Evolutionary conservation across 140 eudicot genomes (phyloP).

Genomic region (Oenanthe javanica): DNA sequence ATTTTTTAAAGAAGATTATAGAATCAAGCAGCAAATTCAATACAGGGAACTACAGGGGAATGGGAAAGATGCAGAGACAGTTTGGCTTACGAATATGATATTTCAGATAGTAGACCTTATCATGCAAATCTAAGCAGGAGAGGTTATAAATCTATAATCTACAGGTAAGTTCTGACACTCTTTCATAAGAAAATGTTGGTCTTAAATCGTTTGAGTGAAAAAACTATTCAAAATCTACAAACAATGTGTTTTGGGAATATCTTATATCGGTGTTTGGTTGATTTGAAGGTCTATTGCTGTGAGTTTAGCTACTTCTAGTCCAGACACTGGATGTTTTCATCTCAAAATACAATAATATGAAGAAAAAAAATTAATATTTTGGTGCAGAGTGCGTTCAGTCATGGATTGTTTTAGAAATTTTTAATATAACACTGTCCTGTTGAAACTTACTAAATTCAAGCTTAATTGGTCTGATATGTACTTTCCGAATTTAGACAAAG

Average conservation of each 20-base stretch:
- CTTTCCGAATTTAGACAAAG: background rate
- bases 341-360: background rate
- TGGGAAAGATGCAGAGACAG: conserved; percentile 34
- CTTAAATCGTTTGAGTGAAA: background rate
- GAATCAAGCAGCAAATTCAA: background rate
- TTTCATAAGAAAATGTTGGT: background rate
- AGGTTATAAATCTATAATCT: conserved; percentile 45
- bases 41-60: conserved; percentile 25
- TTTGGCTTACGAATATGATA: conserved; percentile 3
- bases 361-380: too few species aligned
- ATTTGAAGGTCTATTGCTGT: background rate
- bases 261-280: background rate
- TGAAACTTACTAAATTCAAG: background rate
- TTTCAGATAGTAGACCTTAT: conserved; percentile 23
- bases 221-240: background rate
- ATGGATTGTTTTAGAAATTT: background rate
- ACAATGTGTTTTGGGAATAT: background rate
- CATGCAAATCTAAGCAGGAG: conserved; percentile 37
- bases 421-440: background rate
- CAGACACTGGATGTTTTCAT: background rate
- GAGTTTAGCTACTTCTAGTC: background rate
- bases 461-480: background rate
- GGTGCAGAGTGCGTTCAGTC: background rate
- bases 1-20: background rate
- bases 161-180: conserved; percentile 24